These are phyloP conservation scores for Leavenworthia alabamica DNA, from an alignment of 345 rosid species.

Conservation along the genomic window DNA sequence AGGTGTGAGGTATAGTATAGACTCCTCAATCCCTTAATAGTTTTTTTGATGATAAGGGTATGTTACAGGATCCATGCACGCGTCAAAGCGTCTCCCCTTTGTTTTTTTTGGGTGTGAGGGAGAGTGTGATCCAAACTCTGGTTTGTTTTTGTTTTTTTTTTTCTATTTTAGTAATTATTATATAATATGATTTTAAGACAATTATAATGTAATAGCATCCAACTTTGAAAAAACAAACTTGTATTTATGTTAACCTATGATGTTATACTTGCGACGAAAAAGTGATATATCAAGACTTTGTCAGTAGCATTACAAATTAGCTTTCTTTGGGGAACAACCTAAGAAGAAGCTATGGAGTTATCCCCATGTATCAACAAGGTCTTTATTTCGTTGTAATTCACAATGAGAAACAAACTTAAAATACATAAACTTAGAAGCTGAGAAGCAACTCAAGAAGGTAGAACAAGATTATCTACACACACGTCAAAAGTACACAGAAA, in stretches of 20 bases:
- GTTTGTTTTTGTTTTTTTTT: neutral
- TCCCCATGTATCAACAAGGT: neutral
- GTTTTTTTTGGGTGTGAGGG: constrained; percentile 19
- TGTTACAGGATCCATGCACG: constrained; percentile 6
- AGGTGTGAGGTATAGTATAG: constrained; percentile 11
- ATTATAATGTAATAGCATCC: too few relatives aligned
- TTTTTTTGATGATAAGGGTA: constrained; percentile 28
- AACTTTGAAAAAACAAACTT: too few relatives aligned
- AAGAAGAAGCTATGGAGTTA: neutral
- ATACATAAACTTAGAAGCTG: constrained; percentile 5
- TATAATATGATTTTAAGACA: too few relatives aligned
- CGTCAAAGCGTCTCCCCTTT: constrained; percentile 3
- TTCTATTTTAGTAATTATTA: neutral
- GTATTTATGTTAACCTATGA: too few relatives aligned
- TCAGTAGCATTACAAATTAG: neutral
- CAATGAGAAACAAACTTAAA: neutral
- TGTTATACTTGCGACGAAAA: neutral
- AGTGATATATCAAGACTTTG: neutral
- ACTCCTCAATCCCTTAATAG: constrained; percentile 19
- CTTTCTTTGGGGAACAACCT: neutral
- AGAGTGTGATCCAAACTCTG: constrained; percentile 20
- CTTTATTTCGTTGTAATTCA: neutral
- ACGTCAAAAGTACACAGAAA: constrained; percentile 19
- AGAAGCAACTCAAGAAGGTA: constrained; percentile 11
- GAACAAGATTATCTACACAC: constrained; percentile 20